Conservation (phyloP, 1,284 basidiomycete genomes). For the Austroboletus sp. region DNA sequence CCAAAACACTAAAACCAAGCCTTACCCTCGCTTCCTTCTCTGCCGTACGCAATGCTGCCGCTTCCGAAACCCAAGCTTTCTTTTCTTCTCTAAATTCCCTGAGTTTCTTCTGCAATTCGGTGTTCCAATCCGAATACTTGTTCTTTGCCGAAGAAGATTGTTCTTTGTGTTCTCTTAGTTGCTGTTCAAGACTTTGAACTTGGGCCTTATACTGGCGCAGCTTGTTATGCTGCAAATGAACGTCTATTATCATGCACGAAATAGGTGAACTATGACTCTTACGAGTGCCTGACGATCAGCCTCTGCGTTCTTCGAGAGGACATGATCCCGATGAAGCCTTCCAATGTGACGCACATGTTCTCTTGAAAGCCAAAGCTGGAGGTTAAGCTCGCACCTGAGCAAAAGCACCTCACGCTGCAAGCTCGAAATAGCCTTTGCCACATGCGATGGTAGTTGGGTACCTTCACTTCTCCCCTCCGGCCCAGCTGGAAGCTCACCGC, state of each 20-base stretch:
- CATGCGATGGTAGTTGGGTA: slow-evolving; percentile 38
- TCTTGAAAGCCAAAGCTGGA: slow-evolving; percentile 72
- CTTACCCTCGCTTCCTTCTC: slow-evolving; percentile 59
- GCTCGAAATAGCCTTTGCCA: slow-evolving; percentile 55
- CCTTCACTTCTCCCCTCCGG: slow-evolving; percentile 9
- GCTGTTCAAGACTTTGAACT: slow-evolving; percentile 54
- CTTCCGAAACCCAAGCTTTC: slow-evolving; percentile 57
- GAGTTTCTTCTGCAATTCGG: slow-evolving; percentile 60
- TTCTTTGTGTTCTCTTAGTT: slow-evolving; percentile 58
- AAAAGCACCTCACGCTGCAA: slow-evolving; percentile 69
- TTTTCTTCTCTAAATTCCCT: slow-evolving; percentile 62
- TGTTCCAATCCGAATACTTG: slow-evolving; percentile 68
- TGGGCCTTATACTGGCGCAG: slow-evolving; percentile 64
- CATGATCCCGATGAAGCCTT: slow-evolving; percentile 66
- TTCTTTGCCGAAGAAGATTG: slow-evolving; percentile 58
- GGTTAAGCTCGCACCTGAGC: slow-evolving; percentile 71
- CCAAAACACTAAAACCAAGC: background rate
- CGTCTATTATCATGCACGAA: slow-evolving; percentile 4
- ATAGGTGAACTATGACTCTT: slow-evolving; percentile 25
- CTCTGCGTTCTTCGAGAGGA: slow-evolving; percentile 65
- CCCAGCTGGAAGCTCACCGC: slow-evolving; percentile 12
- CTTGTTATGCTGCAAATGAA: slow-evolving; percentile 58
- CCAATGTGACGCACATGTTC: slow-evolving; percentile 75
- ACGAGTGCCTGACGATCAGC: slow-evolving; percentile 76
- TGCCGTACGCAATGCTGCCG: slow-evolving; percentile 53